A percentile compares a stretch with the other conserved stretches of the same genome.
These are phyloP conservation scores for Scenedesmus sp. DNA, from an alignment of 163 green algal species.

Conservation along the genomic window DNA sequence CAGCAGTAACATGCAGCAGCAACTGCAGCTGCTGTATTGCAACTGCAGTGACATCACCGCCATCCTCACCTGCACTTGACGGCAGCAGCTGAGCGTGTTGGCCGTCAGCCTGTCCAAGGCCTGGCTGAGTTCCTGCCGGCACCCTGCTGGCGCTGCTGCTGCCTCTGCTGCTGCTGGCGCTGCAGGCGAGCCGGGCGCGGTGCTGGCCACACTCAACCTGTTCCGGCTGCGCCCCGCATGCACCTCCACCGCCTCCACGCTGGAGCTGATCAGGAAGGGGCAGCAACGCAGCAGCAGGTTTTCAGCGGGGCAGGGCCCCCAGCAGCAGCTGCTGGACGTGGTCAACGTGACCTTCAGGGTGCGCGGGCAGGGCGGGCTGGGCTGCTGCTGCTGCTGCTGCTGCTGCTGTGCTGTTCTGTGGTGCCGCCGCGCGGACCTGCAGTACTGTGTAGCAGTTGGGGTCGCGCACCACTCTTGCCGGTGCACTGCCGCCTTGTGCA, in stretches of 20 bases:
- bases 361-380: not conserved
- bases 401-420: not conserved
- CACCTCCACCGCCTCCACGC: not conserved
- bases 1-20: not conserved
- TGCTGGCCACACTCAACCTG: not conserved
- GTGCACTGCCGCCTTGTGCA: too few species aligned
- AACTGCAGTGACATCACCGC: too few species aligned
- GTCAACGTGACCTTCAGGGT: not conserved
- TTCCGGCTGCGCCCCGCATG: conserved; percentile 5
- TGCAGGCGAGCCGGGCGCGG: not conserved
- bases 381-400: not conserved
- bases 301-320: not conserved
- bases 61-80: not conserved
- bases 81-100: not conserved
- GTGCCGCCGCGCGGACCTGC: not conserved
- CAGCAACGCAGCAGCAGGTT: not conserved
- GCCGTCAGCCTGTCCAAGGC: too few species aligned
- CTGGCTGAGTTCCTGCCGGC: too few species aligned
- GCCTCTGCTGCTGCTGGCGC: not conserved
- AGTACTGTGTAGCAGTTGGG: not conserved
- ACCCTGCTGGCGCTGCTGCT: not conserved
- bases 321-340: not conserved
- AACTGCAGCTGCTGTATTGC: not conserved
- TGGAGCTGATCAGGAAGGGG: conserved; percentile 17
- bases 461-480: not conserved